A percentile compares a stretch with the other conserved stretches of the same genome.
Evolutionary conservation across 495 filamentous ascomycete genomes (phyloP).

Genomic region (Penicillium silybi): DNA sequence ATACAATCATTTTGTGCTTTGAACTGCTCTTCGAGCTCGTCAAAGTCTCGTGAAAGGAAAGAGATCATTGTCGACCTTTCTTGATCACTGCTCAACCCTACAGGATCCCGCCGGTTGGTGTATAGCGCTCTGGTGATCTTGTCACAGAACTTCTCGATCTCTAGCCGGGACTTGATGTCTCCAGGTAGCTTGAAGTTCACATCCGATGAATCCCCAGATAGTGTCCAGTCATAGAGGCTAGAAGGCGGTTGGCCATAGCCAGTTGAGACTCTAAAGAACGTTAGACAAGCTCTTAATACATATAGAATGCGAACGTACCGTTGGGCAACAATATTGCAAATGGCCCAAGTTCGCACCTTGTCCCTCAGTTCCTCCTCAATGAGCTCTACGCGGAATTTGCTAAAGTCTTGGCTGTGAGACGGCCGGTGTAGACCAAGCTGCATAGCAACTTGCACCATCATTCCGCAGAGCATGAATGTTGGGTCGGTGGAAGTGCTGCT

Average conservation of each 20-base stretch:
- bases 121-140: slow-evolving; percentile 84
- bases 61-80: slow-evolving; percentile 65
- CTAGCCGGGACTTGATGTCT: slow-evolving; percentile 63
- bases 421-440: slow-evolving; percentile 88
- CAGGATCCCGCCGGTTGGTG: slow-evolving; percentile 70
- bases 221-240: slow-evolving; percentile 84
- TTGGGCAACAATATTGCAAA: slow-evolving; percentile 91
- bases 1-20: slow-evolving; percentile 44
- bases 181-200: slow-evolving; percentile 62
- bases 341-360: slow-evolving; percentile 84
- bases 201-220: slow-evolving; percentile 61
- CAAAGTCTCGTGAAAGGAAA: slow-evolving; percentile 49
- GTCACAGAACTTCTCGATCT: slow-evolving; percentile 80
- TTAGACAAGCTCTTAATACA: background rate
- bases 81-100: slow-evolving; percentile 67
- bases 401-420: slow-evolving; percentile 87
- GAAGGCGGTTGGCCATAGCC: slow-evolving; percentile 87
- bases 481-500: slow-evolving; percentile 83
- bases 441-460: slow-evolving; percentile 92
- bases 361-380: slow-evolving; percentile 83
- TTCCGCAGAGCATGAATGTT: slow-evolving; percentile 82
- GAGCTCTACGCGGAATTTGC: slow-evolving; percentile 73
- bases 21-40: slow-evolving; percentile 47
- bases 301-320: slow-evolving; percentile 37
- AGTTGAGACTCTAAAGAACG: slow-evolving; percentile 62